Conservation (phyloP, 1,284 basidiomycete species). For the Ceratobasidium theobromae region DNA sequence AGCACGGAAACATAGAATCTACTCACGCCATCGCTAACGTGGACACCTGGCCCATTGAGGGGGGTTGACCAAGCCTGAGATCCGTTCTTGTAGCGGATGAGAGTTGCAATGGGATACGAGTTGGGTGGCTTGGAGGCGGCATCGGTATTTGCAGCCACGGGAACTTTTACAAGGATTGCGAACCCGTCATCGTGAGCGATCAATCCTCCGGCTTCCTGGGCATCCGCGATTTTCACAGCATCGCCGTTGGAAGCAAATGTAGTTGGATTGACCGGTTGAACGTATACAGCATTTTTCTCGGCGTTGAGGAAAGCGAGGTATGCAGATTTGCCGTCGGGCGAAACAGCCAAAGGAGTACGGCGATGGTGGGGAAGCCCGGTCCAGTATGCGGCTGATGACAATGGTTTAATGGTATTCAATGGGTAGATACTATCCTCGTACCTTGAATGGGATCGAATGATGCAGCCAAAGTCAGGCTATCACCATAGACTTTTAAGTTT, state of each 20-base stretch:
- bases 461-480: neutral
- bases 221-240: neutral
- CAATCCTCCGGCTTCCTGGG: neutral
- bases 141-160: neutral
- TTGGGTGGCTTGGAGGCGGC: slow-evolving; percentile 1
- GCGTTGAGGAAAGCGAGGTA: slow-evolving; percentile 11
- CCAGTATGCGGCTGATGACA: slow-evolving; percentile 1
- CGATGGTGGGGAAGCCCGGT: slow-evolving; percentile 7
- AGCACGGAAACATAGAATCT: neutral
- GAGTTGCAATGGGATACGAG: neutral
- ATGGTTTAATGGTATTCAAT: neutral
- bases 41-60: slow-evolving; percentile 1
- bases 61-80: slow-evolving; percentile 2
- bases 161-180: neutral
- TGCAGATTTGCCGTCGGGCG: slow-evolving; percentile 3
- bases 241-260: slow-evolving; percentile 3
- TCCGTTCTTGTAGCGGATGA: slow-evolving; percentile 14
- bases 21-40: neutral
- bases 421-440: neutral
- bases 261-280: neutral
- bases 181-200: slow-evolving; percentile 8
- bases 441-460: slow-evolving; percentile 21
- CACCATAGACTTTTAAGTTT: neutral
- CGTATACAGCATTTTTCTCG: neutral
- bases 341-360: slow-evolving; percentile 3